phyloP scores from a whole-genome alignment of 176 grass and related monocot species.

The Phoenix roebelenii region DNA sequence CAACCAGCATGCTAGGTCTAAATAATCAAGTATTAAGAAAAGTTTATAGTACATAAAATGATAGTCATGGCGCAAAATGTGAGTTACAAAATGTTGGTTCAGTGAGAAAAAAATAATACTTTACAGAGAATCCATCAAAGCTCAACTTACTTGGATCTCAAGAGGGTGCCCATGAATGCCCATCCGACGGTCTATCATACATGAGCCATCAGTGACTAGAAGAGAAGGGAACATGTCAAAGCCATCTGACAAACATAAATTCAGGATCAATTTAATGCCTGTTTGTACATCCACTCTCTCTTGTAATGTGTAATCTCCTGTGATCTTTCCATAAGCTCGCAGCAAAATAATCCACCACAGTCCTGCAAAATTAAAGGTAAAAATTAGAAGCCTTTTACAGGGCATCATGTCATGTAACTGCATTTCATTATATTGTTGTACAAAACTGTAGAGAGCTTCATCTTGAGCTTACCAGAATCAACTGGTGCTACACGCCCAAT shows the following conservation, averaged over 20 bases:
- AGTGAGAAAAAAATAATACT: not conserved
- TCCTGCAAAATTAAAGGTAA: constrained; percentile 12
- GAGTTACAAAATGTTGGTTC: not conserved
- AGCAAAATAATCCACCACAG: constrained; percentile 51
- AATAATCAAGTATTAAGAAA: too few species aligned
- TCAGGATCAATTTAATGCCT: constrained; percentile 34
- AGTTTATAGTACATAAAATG: too few species aligned
- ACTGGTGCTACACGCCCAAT: constrained; percentile 44
- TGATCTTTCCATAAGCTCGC: constrained; percentile 48
- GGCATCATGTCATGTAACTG: too few species aligned
- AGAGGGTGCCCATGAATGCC: constrained; percentile 47
- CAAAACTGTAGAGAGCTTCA: not conserved
- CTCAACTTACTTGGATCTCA: constrained; percentile 37
- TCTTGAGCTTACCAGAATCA: constrained; percentile 33
- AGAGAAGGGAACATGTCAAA: constrained; percentile 49
- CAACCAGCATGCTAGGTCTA: too few species aligned
- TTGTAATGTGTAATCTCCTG: constrained; percentile 36
- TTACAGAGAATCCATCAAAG: not conserved
- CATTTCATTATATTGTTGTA: not conserved
- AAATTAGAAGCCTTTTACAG: not conserved
- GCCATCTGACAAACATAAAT: constrained; percentile 37
- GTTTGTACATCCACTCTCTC: constrained; percentile 45
- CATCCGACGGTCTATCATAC: constrained; percentile 47
- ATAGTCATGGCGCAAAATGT: too few species aligned
- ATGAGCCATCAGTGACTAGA: constrained; percentile 42